A percentile compares a stretch with the other conserved stretches of the same genome.
These are phyloP conservation scores for Cardamine chenopodiifolia DNA, from an alignment of 345 rosid genomes.

Conservation along the genomic window DNA sequence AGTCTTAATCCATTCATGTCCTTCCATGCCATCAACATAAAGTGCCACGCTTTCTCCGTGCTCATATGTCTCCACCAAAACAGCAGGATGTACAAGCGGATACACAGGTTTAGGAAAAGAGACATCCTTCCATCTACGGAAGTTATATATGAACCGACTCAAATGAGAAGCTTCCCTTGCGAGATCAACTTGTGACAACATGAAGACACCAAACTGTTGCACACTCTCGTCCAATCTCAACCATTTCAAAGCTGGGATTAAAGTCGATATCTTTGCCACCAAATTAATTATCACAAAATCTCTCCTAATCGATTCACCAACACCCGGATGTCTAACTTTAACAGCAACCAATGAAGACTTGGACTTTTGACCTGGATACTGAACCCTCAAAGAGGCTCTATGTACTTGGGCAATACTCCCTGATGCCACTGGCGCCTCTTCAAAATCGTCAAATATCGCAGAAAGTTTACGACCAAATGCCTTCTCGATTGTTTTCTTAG, in stretches of 20 bases:
- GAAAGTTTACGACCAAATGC: slow-evolving; percentile 88
- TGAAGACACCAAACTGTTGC: slow-evolving; percentile 95
- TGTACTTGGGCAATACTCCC: slow-evolving; percentile 99
- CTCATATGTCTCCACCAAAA: slow-evolving; percentile 94
- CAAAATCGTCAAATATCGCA: slow-evolving; percentile 85
- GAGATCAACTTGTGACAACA: slow-evolving; percentile 99
- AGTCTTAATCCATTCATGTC: slow-evolving; percentile 73
- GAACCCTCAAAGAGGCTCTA: slow-evolving; percentile 81
- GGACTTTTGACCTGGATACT: slow-evolving; percentile 75
- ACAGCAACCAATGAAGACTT: slow-evolving; percentile 90
- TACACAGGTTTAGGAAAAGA: slow-evolving; percentile 98
- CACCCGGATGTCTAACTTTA: slow-evolving; percentile 99
- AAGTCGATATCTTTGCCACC: slow-evolving; percentile 68
- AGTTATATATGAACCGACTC: slow-evolving; percentile 91
- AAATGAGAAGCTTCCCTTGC: slow-evolving; percentile 98
- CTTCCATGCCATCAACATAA: slow-evolving; percentile 84
- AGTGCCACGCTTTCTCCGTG: slow-evolving; percentile 88
- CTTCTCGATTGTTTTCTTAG: slow-evolving; percentile 79
- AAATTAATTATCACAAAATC: slow-evolving; percentile 85
- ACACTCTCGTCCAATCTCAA: slow-evolving; percentile 94
- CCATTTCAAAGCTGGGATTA: slow-evolving; percentile 86
- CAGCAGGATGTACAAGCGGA: slow-evolving; percentile 99
- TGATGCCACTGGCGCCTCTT: slow-evolving; percentile 91
- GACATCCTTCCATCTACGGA: slow-evolving; percentile 96
- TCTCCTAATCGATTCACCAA: slow-evolving; percentile 92